Percentiles rank a stretch among this genome's conserved stretches.
Evolutionary conservation across 768 basidiomycete species (phyloP).

Genomic region (Megacollybia marginata): DNA sequence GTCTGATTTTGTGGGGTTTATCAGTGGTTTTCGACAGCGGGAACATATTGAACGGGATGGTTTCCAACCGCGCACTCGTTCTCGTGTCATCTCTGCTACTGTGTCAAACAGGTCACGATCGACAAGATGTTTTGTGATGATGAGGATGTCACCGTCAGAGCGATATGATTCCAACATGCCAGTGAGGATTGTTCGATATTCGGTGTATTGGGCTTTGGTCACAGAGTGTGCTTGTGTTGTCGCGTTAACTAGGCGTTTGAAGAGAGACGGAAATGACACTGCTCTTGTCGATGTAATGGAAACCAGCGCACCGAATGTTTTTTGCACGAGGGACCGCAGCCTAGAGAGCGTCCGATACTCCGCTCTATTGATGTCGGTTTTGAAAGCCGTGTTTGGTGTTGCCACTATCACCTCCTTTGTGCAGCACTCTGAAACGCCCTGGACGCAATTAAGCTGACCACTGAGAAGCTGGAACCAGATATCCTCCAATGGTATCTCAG

Average conservation of each 20-base stretch:
- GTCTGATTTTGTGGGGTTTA: constrained; percentile 9
- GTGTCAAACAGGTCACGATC: constrained; percentile 77
- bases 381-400: constrained; percentile 10
- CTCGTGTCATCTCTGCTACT: constrained; percentile 50
- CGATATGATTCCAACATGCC: constrained; percentile 97
- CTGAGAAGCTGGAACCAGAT: constrained; percentile 85
- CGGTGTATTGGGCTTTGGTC: constrained; percentile 69
- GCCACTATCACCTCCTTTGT: constrained; percentile 13
- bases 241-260: constrained; percentile 85
- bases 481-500: constrained; percentile 57
- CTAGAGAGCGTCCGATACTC: constrained; percentile 34
- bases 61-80: constrained; percentile 59
- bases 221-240: constrained; percentile 36
- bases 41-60: constrained; percentile 41
- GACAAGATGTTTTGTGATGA: constrained; percentile 76
- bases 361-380: constrained; percentile 9
- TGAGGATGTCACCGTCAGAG: constrained; percentile 83
- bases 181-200: constrained; percentile 84
- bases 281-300: constrained; percentile 73
- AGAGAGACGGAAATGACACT: constrained; percentile 86
- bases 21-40: constrained; percentile 43
- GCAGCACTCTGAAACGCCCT: constrained; percentile 48
- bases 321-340: constrained; percentile 72
- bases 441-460: constrained; percentile 75
- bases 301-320: constrained; percentile 77